Conservation (phyloP, 768 basidiomycete species). For the Pholiota microspora region DNA sequence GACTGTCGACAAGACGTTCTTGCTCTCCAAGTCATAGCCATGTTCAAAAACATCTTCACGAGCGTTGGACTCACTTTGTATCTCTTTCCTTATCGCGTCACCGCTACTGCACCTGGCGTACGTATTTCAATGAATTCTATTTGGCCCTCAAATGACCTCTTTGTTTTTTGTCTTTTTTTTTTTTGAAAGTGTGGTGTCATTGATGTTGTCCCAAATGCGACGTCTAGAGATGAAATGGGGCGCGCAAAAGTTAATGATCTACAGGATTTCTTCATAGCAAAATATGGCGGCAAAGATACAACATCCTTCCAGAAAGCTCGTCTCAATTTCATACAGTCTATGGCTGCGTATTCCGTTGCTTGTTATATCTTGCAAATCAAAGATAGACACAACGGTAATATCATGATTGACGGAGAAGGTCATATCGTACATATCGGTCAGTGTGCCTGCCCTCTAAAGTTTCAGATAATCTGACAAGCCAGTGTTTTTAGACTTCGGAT, state of each 20-base stretch:
- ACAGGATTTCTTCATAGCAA: conserved; percentile 89
- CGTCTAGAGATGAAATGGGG: conserved; percentile 99
- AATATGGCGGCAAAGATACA: conserved; percentile 90
- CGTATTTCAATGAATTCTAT: conserved; percentile 26
- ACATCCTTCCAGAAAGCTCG: conserved; percentile 89
- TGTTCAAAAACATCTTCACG: conserved; percentile 98
- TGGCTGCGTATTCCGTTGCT: conserved; percentile 98
- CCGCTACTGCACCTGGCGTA: conserved; percentile 94
- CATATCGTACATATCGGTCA: conserved; percentile 95
- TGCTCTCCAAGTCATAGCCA: conserved; percentile 94
- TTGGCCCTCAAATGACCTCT: too few relatives aligned
- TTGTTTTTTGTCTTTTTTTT: not conserved
- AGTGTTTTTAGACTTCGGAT: conserved; percentile 76
- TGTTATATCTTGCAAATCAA: conserved; percentile 99
- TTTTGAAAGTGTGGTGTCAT: conserved; percentile 86
- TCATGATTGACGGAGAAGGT: conserved; percentile 98
- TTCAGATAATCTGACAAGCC: conserved; percentile 1
- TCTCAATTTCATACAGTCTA: conserved; percentile 95
- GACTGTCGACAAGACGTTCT: conserved; percentile 99
- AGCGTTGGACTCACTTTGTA: conserved; percentile 87
- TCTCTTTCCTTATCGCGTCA: conserved; percentile 94
- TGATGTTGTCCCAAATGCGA: conserved; percentile 96
- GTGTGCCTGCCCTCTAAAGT: conserved; percentile 18
- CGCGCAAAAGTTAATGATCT: conserved; percentile 97
- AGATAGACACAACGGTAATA: conserved; percentile 98